Percentiles rank a stretch among this genome's conserved stretches.
phyloP scores from a whole-genome alignment of 129 eudicot species.

The Helianthus annuus region HanXRQr2.0-SUNRISE NC_035448.2:2650345-2650844 shows the following conservation, averaged over 20 bases:
- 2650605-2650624: slow-evolving; percentile 16
- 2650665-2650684: slow-evolving; percentile 53
- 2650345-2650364: background rate
- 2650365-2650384: slow-evolving; percentile 89
- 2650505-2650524: slow-evolving; percentile 56
- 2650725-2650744: slow-evolving; percentile 86
- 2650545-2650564: slow-evolving; percentile 5
- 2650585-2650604: slow-evolving; percentile 1
- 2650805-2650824: slow-evolving; percentile 92
- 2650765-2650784: slow-evolving; percentile 96
- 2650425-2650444: slow-evolving; percentile 94
- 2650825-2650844: slow-evolving; percentile 86
- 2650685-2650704: slow-evolving; percentile 67
- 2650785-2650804: slow-evolving; percentile 82
- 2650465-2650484: slow-evolving; percentile 79
- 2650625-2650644: slow-evolving; percentile 67
- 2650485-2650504: slow-evolving; percentile 51
- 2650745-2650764: slow-evolving; percentile 81
- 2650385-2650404: slow-evolving; percentile 85
- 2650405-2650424: slow-evolving; percentile 78
- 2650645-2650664: slow-evolving; percentile 40
- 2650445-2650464: slow-evolving; percentile 62
- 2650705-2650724: slow-evolving; percentile 96
- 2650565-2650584: background rate
- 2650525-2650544: background rate